Evolutionary conservation across 176 grass and related monocot genomes (phyloP), one percentile per base, ranked within the genome.

Genomic region (Bolboschoenus planiculmis): DNA sequence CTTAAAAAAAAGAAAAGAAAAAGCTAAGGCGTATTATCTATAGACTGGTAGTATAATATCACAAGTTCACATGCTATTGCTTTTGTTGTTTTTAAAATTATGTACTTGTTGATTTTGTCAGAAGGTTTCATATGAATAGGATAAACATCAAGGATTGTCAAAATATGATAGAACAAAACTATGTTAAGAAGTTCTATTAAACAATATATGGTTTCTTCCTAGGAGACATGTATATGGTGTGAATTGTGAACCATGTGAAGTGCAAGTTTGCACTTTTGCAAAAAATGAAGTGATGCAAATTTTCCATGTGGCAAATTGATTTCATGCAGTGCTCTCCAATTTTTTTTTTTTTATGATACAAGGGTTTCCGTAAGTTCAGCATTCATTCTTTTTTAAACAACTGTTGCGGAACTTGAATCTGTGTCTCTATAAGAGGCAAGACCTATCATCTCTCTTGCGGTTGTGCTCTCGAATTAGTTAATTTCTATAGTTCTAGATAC

Each of bases 71-170:
- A 79, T 79, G 29, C 10, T 33, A 36, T 77, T 61, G n/a, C 26
- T 43, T 77, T 31, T 26, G 0, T 6, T 78, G 48, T 54, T 54
- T 54, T 16, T 33, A 51, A 29, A 27, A 33, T n/a, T n/a, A n/a
- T n/a, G n/a, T n/a, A 56, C 50, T 79, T 79, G 77, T 57, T 58
- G 14, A 79, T 79, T 54, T 53, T 79, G 39, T 56, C 14, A 20
- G 14, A 79, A 56, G 51, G 58, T 79, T 14, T 79, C 48, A 10
- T 79, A 5, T 56, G 29, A 35, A 79, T 57, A 1, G 77, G 48
- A 79, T 56, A 56, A 79, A 58, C 73, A 78, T 50, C 20, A 78
- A 29, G 47, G 42, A 78, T 79, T 57, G 77, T 57, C 10, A 35
- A n/a, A 35, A 56, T 29, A 30, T 31, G 27, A 26, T 63, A 63